Evolutionary conservation across 768 basidiomycete genomes (phyloP).

Genomic region (Phanerodontia chrysosporium): DNA sequence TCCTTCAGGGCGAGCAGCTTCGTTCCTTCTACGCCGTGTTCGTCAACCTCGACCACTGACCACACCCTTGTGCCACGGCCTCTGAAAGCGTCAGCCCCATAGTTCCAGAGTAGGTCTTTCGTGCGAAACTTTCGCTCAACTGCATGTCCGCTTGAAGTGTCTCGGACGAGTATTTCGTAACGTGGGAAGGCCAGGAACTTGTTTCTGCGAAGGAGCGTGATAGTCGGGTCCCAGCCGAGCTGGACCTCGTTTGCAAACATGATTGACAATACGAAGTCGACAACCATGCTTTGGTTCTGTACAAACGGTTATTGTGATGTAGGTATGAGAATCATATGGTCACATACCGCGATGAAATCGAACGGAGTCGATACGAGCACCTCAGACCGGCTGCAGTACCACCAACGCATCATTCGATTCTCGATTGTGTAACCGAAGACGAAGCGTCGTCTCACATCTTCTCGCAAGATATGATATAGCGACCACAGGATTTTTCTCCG

Average conservation of each 20-base stretch:
- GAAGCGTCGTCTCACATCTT: not conserved
- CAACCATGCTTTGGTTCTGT: not conserved
- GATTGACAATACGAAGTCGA: not conserved
- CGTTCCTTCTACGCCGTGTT: not conserved
- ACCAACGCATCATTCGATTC: not conserved
- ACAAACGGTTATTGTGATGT: not conserved
- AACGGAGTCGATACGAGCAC: not conserved
- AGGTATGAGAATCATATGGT: not conserved
- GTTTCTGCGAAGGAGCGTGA: not conserved
- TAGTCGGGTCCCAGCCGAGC: conserved; percentile 6
- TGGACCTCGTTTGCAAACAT: not conserved
- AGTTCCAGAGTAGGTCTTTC: not conserved
- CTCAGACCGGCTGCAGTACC: not conserved
- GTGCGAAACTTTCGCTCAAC: not conserved
- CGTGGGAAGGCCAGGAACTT: not conserved
- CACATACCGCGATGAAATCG: not conserved
- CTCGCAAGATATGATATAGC: not conserved
- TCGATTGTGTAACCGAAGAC: not conserved
- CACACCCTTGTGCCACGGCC: conserved; percentile 9
- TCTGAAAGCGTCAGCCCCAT: not conserved
- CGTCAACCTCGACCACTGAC: not conserved
- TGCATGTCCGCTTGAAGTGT: not conserved
- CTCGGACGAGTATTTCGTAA: not conserved
- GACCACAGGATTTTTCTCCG: conserved; percentile 9
- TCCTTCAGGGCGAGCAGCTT: conserved; percentile 1